Base-by-base conservation (phyloP, 2,329 filamentous ascomycete species). In the Aspergillus pseudoviridinutans region DNA sequence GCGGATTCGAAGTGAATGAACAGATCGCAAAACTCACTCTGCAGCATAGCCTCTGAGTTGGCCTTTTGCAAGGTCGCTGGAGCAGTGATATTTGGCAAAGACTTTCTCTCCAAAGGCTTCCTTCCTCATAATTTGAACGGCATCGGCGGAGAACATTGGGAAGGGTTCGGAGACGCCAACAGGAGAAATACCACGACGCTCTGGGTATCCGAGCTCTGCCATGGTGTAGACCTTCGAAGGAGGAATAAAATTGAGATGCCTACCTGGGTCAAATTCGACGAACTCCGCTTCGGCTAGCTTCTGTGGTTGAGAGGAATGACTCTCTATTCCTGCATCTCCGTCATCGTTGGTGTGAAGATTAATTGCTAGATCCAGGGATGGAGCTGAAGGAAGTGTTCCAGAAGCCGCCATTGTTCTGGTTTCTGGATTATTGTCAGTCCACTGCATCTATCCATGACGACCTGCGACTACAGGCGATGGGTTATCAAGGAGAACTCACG, bases 81-180 rank as follows among this genome's bases (percentile, higher is more conserved):
- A 80, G 68, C 80, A 87, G 51, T 78, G 78, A 69, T 81, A 86
- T 46, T 85, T 82, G 8, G 79, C 71, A 61, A 81, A 77, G 3
- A 87, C 83, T 41, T 82, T 77, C 0, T 82, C 76, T 50, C 79
- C 80, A 42, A 87, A 75, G n/a, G 88, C 79, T 68, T 89, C 86
- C 3, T 74, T 73, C 55, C 87, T 79, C 80, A 89, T 87, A 53
- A 81, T 79, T 65, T 81, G 72, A 52, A 89, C 78, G 1, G 86
- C 85, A 50, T 87, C 84, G 32, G 78, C 66, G 10, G 82, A 83
- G 71, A 89, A 89, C 25, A 89, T 77, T 3, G 78, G 78, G 68
- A 89, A 89, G 0, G 86, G 85, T 57, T 87, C 82, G 0, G 85
- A 87, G 53, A 87, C 85, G 12, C 85, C 87, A 51, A 85, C 76